Conservation (phyloP, 768 basidiomycete genomes). For the Lentinula aciculospora region DNA sequence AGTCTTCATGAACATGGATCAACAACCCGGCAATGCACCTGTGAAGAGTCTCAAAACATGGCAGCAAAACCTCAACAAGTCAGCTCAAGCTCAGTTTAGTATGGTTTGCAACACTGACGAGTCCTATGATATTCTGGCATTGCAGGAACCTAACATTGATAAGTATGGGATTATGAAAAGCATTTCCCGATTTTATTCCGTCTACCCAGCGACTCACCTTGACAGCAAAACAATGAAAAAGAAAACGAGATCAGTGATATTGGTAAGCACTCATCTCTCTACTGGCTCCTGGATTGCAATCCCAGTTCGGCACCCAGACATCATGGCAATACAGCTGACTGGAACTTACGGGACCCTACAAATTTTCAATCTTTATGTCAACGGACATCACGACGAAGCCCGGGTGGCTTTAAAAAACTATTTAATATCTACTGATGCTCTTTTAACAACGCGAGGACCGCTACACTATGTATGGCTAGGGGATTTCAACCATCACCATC, state of each 20-base stretch:
- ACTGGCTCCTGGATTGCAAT: conserved; percentile 17
- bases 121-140: conserved; percentile 16
- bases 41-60: conserved; percentile 8
- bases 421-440: neutral
- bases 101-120: conserved; percentile 5
- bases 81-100: conserved; percentile 8
- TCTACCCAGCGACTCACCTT: conserved; percentile 22
- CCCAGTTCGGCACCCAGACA: conserved; percentile 12
- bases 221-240: neutral
- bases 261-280: conserved; percentile 11
- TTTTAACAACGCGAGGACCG: neutral
- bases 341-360: neutral
- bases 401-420: neutral
- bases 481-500: no score
- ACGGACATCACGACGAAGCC: conserved; percentile 11
- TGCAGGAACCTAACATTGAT: conserved; percentile 28
- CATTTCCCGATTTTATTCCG: conserved; percentile 7
- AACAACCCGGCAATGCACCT: neutral
- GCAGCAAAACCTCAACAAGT: conserved; percentile 25
- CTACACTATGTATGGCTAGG: neutral
- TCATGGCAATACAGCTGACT: conserved; percentile 15
- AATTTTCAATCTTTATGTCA: conserved; percentile 10
- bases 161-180: conserved; percentile 9
- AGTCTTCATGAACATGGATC: neutral
- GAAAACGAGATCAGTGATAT: conserved; percentile 10